Evolutionary conservation across 106 monocot genomes (phyloP), one percentile per base, ranked within the genome.

Genomic region (Dioscorea dumetorum): DNA sequence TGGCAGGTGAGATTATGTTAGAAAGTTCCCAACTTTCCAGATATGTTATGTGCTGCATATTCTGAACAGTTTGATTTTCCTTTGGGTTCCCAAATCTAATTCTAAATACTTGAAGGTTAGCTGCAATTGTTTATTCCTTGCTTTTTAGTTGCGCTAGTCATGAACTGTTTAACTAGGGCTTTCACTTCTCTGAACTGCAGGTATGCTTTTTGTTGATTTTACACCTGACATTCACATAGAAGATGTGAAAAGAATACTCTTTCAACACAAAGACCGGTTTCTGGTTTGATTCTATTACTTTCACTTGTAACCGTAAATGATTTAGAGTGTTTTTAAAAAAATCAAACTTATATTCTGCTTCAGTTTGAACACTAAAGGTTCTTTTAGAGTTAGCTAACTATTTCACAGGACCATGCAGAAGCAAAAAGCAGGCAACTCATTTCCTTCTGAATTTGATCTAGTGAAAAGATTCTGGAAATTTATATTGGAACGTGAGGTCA

Each of bases 401-500:
- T 1, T 67, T 16, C 60, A 20, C 48, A 10, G 20, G 1, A 75
- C 58, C 41, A 35, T 83, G 72, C 91, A 95, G 95, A 95, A 85
- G 66, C 83, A 86, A 50, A 88, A 88, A 61, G 24, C 79, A 57
- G 73, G 33, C 54, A 95, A 88, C 69, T 84, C 80, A 13, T 91
- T 88, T 68, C 95, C 95, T 24, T 51, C 58, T 58, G 53, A 84
- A 65, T 88, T 95, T 56, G 67, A 62, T 33, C 72, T 91, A 68
- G 78, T 86, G 20, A 95, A 91, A 78, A 83, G 95, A 80, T 95
- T 95, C 77, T 95, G 95, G 95, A 80, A 77, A 80, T 91, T 79
- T 63, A 49, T 95, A 49, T 75, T 95, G 32, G 79, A 85, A 22
- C 76, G 72, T 21, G 83, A 95, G 95, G 95, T 90, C 28, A 51